These are phyloP conservation scores for Striga hermonthica DNA, from an alignment of 305 asterid species.

Conservation along the genomic window DNA sequence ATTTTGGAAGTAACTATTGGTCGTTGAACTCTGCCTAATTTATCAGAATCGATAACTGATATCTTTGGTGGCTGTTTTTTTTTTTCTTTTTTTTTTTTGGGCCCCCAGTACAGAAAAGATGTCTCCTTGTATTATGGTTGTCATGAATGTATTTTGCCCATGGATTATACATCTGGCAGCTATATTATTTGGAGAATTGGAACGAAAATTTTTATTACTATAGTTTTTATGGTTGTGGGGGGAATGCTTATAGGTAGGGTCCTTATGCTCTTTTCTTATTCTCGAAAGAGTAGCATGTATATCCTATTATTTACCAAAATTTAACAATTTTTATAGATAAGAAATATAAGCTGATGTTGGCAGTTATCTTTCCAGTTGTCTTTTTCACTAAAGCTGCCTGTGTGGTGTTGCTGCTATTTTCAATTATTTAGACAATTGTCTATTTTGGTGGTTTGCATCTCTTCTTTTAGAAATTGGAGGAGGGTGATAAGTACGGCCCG, in stretches of 20 bases:
- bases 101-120: no score
- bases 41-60: constrained; percentile 24
- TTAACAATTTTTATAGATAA: constrained; percentile 19
- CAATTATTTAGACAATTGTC: no score
- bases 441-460: no score
- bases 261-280: constrained; percentile 22
- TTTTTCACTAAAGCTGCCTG: no score
- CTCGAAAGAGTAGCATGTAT: constrained; percentile 31
- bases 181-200: constrained; percentile 26
- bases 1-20: neutral
- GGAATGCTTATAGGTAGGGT: constrained; percentile 25
- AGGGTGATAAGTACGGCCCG: no score
- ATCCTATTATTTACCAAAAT: constrained; percentile 27
- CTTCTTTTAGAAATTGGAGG: no score
- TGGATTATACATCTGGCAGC: constrained; percentile 35
- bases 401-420: no score
- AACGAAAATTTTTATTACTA: constrained; percentile 28
- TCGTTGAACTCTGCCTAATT: constrained; percentile 19
- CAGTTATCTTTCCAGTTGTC: neutral
- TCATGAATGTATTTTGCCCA: constrained; percentile 27
- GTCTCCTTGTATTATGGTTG: constrained; percentile 20
- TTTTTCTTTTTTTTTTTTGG: no score
- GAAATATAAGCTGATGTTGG: constrained; percentile 22
- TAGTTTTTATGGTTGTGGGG: constrained; percentile 30
- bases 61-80: constrained; percentile 23